Evolutionary conservation across 495 filamentous ascomycete species (phyloP).

Genomic region (Poronia punctata): DNA sequence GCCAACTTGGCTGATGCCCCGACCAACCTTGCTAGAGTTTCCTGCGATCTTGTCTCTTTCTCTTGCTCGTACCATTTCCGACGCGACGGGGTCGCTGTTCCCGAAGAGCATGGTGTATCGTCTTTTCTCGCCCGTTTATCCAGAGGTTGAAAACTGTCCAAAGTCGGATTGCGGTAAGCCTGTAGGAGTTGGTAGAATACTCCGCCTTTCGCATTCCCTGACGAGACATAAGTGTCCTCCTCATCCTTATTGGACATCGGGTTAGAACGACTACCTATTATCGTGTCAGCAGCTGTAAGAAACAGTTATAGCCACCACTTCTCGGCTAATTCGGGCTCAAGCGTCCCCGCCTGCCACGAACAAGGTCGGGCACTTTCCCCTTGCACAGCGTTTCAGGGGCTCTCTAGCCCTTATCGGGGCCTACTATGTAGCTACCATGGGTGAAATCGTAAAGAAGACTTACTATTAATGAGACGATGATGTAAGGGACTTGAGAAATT

Average conservation of each 20-base stretch:
- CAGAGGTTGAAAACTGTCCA: neutral
- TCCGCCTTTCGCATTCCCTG: slow-evolving; percentile 1
- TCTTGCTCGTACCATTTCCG: slow-evolving; percentile 60
- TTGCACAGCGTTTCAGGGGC: no score
- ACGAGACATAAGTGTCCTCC: slow-evolving; percentile 1
- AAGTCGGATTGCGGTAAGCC: slow-evolving; percentile 1
- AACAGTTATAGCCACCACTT: no score
- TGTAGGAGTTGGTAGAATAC: slow-evolving; percentile 11
- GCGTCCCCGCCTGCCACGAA: no score
- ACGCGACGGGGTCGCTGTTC: slow-evolving; percentile 44
- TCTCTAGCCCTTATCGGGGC: no score
- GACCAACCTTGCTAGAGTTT: slow-evolving; percentile 37
- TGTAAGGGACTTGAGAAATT: neutral
- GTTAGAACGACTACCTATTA: neutral
- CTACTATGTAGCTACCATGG: no score
- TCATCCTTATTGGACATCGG: neutral
- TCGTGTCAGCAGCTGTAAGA: no score
- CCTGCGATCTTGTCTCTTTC: slow-evolving; percentile 25
- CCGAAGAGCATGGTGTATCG: slow-evolving; percentile 1
- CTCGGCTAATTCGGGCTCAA: no score
- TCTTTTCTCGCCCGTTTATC: neutral
- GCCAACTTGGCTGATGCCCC: slow-evolving; percentile 39
- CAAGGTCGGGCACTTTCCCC: no score
- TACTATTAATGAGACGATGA: no score
- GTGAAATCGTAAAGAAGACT: no score